Percentiles rank a stretch among this genome's conserved stretches.
Conservation (phyloP, 1,284 basidiomycete genomes). For the Apiotrichum porosum region DNA sequence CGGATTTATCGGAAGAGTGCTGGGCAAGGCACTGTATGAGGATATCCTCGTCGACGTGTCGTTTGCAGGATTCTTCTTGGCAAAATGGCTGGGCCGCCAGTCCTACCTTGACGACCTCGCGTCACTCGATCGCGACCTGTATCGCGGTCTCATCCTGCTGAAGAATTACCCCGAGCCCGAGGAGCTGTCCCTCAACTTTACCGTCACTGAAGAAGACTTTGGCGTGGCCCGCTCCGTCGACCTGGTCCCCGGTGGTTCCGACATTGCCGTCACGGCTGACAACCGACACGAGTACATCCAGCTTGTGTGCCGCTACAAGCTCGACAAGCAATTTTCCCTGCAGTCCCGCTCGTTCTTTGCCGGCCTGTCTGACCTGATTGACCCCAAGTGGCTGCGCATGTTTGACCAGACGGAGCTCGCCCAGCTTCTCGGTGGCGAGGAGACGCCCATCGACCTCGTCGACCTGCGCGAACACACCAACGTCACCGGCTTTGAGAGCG, state of each 20-base stretch:
- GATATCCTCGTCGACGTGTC: slow-evolving; percentile 94
- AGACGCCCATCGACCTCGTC: slow-evolving; percentile 72
- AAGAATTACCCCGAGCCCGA: slow-evolving; percentile 89
- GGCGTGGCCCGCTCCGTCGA: slow-evolving; percentile 74
- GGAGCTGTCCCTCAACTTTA: slow-evolving; percentile 89
- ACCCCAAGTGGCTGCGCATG: slow-evolving; percentile 86
- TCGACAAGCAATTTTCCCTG: slow-evolving; percentile 79
- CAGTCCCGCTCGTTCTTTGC: slow-evolving; percentile 68
- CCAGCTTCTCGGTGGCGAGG: slow-evolving; percentile 75
- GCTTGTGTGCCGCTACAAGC: slow-evolving; percentile 79
- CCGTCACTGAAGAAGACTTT: slow-evolving; percentile 85
- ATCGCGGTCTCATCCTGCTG: slow-evolving; percentile 73
- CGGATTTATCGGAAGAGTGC: slow-evolving; percentile 83
- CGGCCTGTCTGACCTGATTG: slow-evolving; percentile 81
- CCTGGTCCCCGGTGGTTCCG: slow-evolving; percentile 75
- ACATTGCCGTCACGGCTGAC: slow-evolving; percentile 80
- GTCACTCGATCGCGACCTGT: slow-evolving; percentile 87
- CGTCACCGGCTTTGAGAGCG: slow-evolving; percentile 71
- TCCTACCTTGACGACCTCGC: slow-evolving; percentile 85
- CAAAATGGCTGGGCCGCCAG: slow-evolving; percentile 73
- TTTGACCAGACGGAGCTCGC: slow-evolving; percentile 91
- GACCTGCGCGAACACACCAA: slow-evolving; percentile 70
- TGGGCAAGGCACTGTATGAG: slow-evolving; percentile 95
- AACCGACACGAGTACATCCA: slow-evolving; percentile 90
- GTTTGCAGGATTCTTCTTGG: slow-evolving; percentile 89